A percentile compares a stretch with the other conserved stretches of the same genome.
Evolutionary conservation across 257 asterid species (phyloP).

Genomic region (Solanum verrucosum): DNA sequence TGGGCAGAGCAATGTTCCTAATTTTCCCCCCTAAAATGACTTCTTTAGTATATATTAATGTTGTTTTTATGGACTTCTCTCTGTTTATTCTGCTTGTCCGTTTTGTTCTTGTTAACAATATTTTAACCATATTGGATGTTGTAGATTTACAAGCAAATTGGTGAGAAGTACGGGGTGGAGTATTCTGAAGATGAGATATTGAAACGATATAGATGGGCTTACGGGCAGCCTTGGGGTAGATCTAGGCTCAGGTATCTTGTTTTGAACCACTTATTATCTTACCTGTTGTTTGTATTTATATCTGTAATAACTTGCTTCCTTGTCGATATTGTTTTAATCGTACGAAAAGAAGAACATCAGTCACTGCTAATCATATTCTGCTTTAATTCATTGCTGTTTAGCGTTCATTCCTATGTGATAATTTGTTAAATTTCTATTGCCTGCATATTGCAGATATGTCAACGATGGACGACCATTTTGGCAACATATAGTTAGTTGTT

Average conservation of each 20-base stretch:
- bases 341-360: neutral
- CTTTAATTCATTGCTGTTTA: neutral
- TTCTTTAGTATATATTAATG: neutral
- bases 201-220: constrained; percentile 80
- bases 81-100: neutral
- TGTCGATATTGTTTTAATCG: neutral
- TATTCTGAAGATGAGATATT: constrained; percentile 83
- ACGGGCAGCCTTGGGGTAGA: constrained; percentile 94
- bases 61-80: neutral
- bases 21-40: neutral
- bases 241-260: constrained; percentile 77
- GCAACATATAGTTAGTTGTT: constrained; percentile 90
- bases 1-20: neutral
- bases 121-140: neutral
- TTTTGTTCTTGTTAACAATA: neutral
- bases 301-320: neutral
- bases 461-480: constrained; percentile 95
- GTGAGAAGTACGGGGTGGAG: constrained; percentile 89
- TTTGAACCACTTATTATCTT: neutral
- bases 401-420: neutral
- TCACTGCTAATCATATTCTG: neutral
- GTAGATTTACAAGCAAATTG: constrained; percentile 83
- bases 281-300: neutral
- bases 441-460: constrained; percentile 49
- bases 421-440: neutral